A percentile compares a stretch with the other conserved stretches of the same genome.
Conservation (phyloP, 1,284 basidiomycete species). For the Sutorius eximius region DNA sequence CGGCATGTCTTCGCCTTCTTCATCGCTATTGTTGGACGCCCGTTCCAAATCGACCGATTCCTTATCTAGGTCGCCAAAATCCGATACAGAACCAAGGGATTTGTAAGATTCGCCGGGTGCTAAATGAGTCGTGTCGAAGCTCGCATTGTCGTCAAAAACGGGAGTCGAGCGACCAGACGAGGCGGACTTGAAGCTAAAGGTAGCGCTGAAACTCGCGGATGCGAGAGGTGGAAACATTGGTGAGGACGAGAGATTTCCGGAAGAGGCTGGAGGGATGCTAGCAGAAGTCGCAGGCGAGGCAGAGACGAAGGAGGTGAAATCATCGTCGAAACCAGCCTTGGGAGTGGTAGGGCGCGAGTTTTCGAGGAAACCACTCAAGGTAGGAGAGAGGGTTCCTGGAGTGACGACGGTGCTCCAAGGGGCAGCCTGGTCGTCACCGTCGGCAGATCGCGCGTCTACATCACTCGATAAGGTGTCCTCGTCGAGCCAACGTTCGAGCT, state of each 20-base stretch:
- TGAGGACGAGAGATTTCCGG: conserved; percentile 11
- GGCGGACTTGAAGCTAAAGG: conserved; percentile 26
- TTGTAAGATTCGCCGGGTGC: conserved; percentile 39
- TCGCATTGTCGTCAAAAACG: conserved; percentile 19
- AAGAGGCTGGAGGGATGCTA: conserved; percentile 1
- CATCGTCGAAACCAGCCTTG: conserved; percentile 65
- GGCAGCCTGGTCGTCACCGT: conserved; percentile 10
- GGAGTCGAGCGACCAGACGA: conserved; percentile 27
- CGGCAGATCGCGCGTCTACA: conserved; percentile 12
- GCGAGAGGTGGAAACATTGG: conserved; percentile 7
- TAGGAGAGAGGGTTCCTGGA: conserved; percentile 30
- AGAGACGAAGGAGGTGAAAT: conserved; percentile 72
- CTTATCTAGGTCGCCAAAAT: conserved; percentile 40
- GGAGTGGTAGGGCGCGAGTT: conserved; percentile 25
- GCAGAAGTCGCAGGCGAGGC: conserved; percentile 39
- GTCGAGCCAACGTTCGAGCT: conserved; percentile 62
- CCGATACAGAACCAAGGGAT: conserved; percentile 50
- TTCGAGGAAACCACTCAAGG: conserved; percentile 20
- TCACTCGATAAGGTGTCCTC: conserved; percentile 37
- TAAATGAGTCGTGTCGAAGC: conserved; percentile 17
- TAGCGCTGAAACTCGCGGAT: conserved; percentile 22
- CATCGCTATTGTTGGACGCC: conserved; percentile 26
- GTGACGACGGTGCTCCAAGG: conserved; percentile 32
- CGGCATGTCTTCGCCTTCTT: conserved; percentile 43
- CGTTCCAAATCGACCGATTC: conserved; percentile 21